Conservation (phyloP, 768 basidiomycete species). For the Galerina marginata region DNA sequence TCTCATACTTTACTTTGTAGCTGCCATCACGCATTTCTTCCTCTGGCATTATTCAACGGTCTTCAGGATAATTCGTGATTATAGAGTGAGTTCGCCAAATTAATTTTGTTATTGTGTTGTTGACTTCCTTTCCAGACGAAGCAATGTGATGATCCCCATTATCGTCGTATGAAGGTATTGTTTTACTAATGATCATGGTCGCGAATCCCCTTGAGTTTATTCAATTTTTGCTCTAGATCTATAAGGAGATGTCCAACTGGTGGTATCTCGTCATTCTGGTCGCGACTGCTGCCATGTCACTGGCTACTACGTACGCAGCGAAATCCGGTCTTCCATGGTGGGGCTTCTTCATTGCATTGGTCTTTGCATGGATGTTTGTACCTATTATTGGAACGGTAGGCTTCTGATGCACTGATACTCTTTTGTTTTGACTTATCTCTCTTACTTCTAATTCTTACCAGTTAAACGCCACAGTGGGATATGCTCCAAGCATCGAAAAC, state of each 20-base stretch:
- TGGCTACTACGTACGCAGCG: constrained; percentile 40
- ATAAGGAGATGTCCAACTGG: constrained; percentile 42
- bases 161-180: constrained; percentile 40
- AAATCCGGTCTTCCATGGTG: constrained; percentile 43
- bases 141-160: constrained; percentile 43
- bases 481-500: constrained; percentile 20
- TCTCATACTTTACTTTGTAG: constrained; percentile 17
- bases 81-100: constrained; percentile 17
- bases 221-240: constrained; percentile 24
- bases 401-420: neutral
- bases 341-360: constrained; percentile 44
- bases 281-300: constrained; percentile 33
- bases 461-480: constrained; percentile 12
- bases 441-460: neutral
- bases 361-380: constrained; percentile 50
- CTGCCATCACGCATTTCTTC: constrained; percentile 52
- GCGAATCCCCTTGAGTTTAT: neutral
- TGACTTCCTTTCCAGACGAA: constrained; percentile 37
- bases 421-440: too few relatives aligned
- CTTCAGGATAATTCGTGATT: constrained; percentile 36
- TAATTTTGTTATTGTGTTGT: neutral
- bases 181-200: neutral
- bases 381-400: constrained; percentile 53
- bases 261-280: constrained; percentile 39
- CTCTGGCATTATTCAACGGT: constrained; percentile 53